Evolutionary conservation across 2,329 filamentous ascomycete genomes (phyloP), one percentile per base, ranked within the genome.

Genomic region (Alternaria sp.): DNA sequence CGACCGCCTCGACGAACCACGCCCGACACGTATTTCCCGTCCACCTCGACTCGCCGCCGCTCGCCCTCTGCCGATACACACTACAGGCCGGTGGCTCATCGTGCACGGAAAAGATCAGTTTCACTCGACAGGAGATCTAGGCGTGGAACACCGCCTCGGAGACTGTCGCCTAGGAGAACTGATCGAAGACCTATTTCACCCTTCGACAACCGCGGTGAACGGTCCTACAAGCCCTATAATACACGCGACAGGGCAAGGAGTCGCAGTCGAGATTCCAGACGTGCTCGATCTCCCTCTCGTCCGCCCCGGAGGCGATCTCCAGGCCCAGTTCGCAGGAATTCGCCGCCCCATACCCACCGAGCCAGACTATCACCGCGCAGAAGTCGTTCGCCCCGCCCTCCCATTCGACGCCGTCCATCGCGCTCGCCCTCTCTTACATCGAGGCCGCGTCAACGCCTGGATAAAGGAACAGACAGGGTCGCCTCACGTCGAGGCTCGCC

Each of bases 41-140:
- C 67, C 0, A 61, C 69, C 8, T 59, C 75, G 12, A 67, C 71
- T 59, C 81, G 79, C 44, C 80, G 77, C 50, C 81, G 80, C 59
- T 83, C 82, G 36, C 79, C 72, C 13, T 83, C 82, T 13, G 71
- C 67, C 62, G 81, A 82, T 47, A 80, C 79, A 28, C 71, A 76
- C 56, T 80, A 81, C 66, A 69, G 74, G 57, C 69, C 72, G 21
- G 73, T 74, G 40, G 65, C 76, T 40, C 70, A 71, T 54, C 72
- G 75, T 59, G 64, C 64, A 51, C 73, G 78, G 47, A 76, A 74
- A 69, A 71, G 77, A 54, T 79, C 78, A 13, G 21, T 58, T 50
- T 74, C 77, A 25, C 73, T 74, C 26, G 76, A 77, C 17, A 72
- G 74, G 62, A 73, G 68, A 45, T 69, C 72, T 19, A 70, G 73